phyloP scores from a whole-genome alignment of 1,284 basidiomycete species.

The Ustilago xerochloae region DNA sequence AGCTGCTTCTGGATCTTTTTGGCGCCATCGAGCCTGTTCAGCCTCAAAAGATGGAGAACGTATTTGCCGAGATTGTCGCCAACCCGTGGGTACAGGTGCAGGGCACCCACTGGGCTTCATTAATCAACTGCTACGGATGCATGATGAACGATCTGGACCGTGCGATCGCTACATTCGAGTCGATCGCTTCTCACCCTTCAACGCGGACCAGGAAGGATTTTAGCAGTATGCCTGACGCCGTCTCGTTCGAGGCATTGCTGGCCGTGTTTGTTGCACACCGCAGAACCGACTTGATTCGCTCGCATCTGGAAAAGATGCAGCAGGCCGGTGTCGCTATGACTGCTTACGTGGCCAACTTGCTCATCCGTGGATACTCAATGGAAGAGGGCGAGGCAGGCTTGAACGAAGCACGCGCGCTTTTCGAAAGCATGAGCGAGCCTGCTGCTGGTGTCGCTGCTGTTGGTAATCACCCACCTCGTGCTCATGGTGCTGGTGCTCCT shows the following conservation, averaged over 20 bases:
- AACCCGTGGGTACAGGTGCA: constrained; percentile 76
- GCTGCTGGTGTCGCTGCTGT: constrained; percentile 86
- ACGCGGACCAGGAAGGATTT: constrained; percentile 55
- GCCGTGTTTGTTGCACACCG: constrained; percentile 85
- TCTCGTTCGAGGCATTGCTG: constrained; percentile 90
- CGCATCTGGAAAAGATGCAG: constrained; percentile 77
- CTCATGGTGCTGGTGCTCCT: constrained; percentile 69
- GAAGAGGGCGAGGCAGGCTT: constrained; percentile 76
- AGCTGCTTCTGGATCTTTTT: constrained; percentile 88
- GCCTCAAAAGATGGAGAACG: constrained; percentile 78
- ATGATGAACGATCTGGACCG: constrained; percentile 80
- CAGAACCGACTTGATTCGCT: constrained; percentile 81
- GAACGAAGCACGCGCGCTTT: constrained; percentile 71
- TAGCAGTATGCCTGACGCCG: constrained; percentile 76
- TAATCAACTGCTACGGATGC: constrained; percentile 91
- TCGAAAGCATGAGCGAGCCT: constrained; percentile 88
- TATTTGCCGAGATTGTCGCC: constrained; percentile 75
- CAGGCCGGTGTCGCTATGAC: constrained; percentile 82
- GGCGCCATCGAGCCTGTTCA: constrained; percentile 84
- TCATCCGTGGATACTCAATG: constrained; percentile 79
- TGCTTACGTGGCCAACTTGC: constrained; percentile 91
- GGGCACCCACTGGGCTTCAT: constrained; percentile 88
- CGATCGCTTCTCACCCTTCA: constrained; percentile 73
- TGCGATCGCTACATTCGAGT: constrained; percentile 82
- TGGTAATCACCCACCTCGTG: constrained; percentile 79